Evolutionary conservation across 371 early-diverging fungal genomes (phyloP), one percentile per base, ranked within the genome.

Genomic region (Lichtheimia corymbifera): DNA sequence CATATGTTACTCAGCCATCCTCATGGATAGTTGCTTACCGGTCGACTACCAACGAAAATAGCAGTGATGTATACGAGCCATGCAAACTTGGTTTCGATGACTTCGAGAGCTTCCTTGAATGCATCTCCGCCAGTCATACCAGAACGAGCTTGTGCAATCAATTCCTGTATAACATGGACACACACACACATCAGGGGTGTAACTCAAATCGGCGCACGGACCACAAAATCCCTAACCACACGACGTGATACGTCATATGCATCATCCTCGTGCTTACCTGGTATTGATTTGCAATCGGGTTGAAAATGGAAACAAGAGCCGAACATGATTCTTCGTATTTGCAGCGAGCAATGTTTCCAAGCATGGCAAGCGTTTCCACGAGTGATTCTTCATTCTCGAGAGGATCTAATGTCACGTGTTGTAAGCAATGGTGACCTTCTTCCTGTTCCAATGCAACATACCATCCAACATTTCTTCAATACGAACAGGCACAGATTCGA

Each of bases 21-120:
- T 27, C 15, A 41, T 11, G 28, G 22, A 15, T 55, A 14, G 20
- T 41, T 11, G 63, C 70, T 67, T 84, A 88, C 89, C n/a, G 82
- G 73, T 64, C 89, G 71, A 51, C 73, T 90, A 13, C 83, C 90
- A 47, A 86, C 76, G 63, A 82, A 87, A 3, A 87, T 80, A 49
- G 91, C 90, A 68, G 88, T 88, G 18, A 88, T 83, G 54, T 94
- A 91, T 17, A 93, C 88, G 25, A 91, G 76, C 93, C 93, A 94
- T 0, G 93, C 87, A 70, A 93, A 81, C 71, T 87, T 87, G 24
- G 82, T 73, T 65, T 91, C 91, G 40, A 77, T 77, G 0, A 85
- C 67, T 35, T 82, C 82, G 18, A 86, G 53, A 2, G 80, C 73
- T 5, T 79, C 76, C 41, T 72, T 80, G 55, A 73, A 70, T 0